Base-by-base conservation (phyloP, 116 monocot genomes). In the Posidonia oceanica region DNA sequence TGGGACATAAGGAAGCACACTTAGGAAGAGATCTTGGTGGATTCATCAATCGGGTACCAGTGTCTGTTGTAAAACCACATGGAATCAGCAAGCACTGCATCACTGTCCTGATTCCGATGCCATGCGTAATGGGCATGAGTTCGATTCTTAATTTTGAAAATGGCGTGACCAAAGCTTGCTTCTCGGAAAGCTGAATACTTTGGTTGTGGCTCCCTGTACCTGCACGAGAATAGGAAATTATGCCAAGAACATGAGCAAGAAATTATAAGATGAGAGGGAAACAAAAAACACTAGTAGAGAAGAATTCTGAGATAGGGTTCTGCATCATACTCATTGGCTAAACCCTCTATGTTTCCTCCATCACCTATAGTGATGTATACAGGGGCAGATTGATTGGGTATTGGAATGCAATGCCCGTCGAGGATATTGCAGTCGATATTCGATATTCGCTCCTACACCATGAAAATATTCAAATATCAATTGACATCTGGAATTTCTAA, bases 321-420 rank as follows among this genome's bases (percentile, higher is more conserved):
- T 66, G 41, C 52, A 67, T 67, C 44, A 67, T 67, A 67, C 67
- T 23, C 39, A 8, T 48, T 52, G 39, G 84, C 88, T n/a, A 88
- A 78, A 20, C 92, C 92, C 74, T 92, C 92, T 17, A 78, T 59
- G 66, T 92, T 92, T 41, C 92, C 92, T 51, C 92, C 91, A 61
- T 88, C 91, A 7, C 91, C 91, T 58, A 91, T 79, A 7, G 88
- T 91, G 48, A 91, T 76, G 78, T 92, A 92, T 1, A 92, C 82
- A 2, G 92, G 92, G 6, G 92, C 92, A 7, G 83, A 81, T 5
- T 71, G 65, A 66, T 86, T 70, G 2, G 37, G 56, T 10, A 84
- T 72, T 6, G 92, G 92, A 41, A 29, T 62, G 76, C 88, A 88
- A 11, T 70, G 22, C 36, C 71, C 68, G 18, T 88, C 88, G 4